Conservation (phyloP, 805 yeast genomes). For the Debaryomyces tyrocola region DNA sequence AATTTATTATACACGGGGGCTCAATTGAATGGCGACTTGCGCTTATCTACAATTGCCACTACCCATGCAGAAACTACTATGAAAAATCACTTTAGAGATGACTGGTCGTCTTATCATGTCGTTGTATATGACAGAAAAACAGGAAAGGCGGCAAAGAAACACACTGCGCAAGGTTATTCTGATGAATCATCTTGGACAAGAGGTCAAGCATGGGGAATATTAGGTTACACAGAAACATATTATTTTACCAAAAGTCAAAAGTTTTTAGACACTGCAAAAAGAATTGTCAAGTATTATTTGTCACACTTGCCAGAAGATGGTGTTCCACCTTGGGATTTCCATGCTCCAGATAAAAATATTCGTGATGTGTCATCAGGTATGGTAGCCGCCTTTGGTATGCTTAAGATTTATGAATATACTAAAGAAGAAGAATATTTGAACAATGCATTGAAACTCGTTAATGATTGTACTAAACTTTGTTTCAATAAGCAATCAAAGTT, state of each 20-base stretch:
- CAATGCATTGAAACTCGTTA: slow-evolving; percentile 15
- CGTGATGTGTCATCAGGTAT: slow-evolving; percentile 27
- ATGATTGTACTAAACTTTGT: background rate
- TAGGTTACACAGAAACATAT: slow-evolving; percentile 25
- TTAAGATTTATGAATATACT: slow-evolving; percentile 18
- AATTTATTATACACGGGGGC: slow-evolving; percentile 25
- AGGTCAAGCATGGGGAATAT: slow-evolving; percentile 32
- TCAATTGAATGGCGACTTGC: slow-evolving; percentile 20
- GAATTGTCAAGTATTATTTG: slow-evolving; percentile 21
- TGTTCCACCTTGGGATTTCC: slow-evolving; percentile 25
- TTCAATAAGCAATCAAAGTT: background rate
- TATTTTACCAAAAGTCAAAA: slow-evolving; percentile 18
- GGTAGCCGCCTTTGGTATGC: slow-evolving; percentile 25
- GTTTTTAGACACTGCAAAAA: slow-evolving; percentile 23
- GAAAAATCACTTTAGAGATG: slow-evolving; percentile 20
- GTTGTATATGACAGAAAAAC: slow-evolving; percentile 19
- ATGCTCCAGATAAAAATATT: slow-evolving; percentile 20
- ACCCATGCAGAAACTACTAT: slow-evolving; percentile 28
- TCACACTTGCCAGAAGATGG: slow-evolving; percentile 21
- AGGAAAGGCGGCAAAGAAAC: slow-evolving; percentile 18
- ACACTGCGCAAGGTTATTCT: slow-evolving; percentile 29
- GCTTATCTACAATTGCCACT: slow-evolving; percentile 23
- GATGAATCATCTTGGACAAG: slow-evolving; percentile 28
- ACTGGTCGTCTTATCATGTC: slow-evolving; percentile 23
- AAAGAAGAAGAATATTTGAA: slow-evolving; percentile 12